Conservation (phyloP, 768 basidiomycete species). For the Mycena metata region DNA sequence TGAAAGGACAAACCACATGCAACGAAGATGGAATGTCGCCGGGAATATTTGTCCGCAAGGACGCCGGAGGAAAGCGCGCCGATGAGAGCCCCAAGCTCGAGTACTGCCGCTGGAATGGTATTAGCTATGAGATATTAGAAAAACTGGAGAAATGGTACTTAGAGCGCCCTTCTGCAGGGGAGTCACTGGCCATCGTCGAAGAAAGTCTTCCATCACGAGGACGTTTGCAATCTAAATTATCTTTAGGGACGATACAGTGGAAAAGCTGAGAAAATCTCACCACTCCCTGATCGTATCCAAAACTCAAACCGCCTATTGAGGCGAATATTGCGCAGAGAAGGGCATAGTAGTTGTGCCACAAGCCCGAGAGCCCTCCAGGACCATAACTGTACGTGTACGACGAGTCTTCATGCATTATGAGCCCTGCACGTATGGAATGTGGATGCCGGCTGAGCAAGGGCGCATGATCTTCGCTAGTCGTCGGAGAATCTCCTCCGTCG, state of each 20-base stretch:
- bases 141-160: conserved; percentile 62
- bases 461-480: conserved; percentile 5
- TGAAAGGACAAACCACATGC: conserved; percentile 71
- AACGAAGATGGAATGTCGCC: conserved; percentile 73
- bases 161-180: conserved; percentile 82
- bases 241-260: neutral
- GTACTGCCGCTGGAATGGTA: conserved; percentile 69
- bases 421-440: neutral
- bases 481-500: neutral
- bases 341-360: conserved; percentile 74
- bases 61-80: conserved; percentile 77
- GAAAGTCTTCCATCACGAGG: conserved; percentile 85
- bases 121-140: neutral
- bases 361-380: conserved; percentile 74
- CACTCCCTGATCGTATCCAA: conserved; percentile 89
- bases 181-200: conserved; percentile 75
- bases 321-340: conserved; percentile 80
- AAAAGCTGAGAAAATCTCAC: conserved; percentile 42
- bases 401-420: conserved; percentile 53
- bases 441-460: neutral
- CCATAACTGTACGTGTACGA: conserved; percentile 81
- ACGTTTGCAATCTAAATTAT: conserved; percentile 78
- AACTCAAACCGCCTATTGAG: conserved; percentile 81
- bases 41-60: conserved; percentile 77
- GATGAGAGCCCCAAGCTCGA: conserved; percentile 85